Conservation (phyloP, 148 eudicot genomes). For the Camellia sinensis region DNA sequence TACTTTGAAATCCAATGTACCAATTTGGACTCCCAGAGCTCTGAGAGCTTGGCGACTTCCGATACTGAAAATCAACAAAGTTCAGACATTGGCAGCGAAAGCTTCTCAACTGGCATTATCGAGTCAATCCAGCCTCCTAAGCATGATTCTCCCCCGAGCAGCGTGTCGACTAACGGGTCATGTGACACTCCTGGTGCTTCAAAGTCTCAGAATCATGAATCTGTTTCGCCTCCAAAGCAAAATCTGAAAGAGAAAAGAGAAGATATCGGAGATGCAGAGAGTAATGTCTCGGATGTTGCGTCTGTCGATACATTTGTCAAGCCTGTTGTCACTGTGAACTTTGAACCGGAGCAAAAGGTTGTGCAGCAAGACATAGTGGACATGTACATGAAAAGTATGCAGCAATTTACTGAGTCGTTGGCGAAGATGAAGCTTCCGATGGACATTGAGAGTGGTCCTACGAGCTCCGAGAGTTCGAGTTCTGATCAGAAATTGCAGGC, state of each 20-base stretch:
- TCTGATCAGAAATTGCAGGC: constrained; percentile 55
- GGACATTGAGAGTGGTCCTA: constrained; percentile 48
- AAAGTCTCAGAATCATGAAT: constrained; percentile 47
- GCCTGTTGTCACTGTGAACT: constrained; percentile 46
- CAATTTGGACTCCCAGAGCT: constrained; percentile 44
- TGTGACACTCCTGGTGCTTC: constrained; percentile 52
- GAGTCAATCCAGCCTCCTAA: constrained; percentile 36
- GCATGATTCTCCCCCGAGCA: constrained; percentile 60
- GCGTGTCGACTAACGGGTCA: constrained; percentile 57
- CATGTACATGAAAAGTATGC: constrained; percentile 98
- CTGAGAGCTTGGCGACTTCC: constrained; percentile 55
- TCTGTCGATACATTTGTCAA: constrained; percentile 30
- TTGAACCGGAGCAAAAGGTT: constrained; percentile 65
- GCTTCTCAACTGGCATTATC: constrained; percentile 33
- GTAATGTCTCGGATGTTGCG: constrained; percentile 26
- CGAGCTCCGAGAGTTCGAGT: constrained; percentile 59
- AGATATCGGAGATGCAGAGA: constrained; percentile 38
- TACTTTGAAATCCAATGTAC: constrained; percentile 45
- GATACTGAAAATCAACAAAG: constrained; percentile 53
- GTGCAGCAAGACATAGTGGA: constrained; percentile 89
- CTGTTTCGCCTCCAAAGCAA: constrained; percentile 34
- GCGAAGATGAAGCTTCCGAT: constrained; percentile 90
- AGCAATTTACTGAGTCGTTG: constrained; percentile 78
- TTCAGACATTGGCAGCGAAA: constrained; percentile 43
- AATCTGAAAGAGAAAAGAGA: constrained; percentile 33